These are phyloP conservation scores for Pistacia atlantica DNA, from an alignment of 345 rosid species.

Conservation along the genomic window DNA sequence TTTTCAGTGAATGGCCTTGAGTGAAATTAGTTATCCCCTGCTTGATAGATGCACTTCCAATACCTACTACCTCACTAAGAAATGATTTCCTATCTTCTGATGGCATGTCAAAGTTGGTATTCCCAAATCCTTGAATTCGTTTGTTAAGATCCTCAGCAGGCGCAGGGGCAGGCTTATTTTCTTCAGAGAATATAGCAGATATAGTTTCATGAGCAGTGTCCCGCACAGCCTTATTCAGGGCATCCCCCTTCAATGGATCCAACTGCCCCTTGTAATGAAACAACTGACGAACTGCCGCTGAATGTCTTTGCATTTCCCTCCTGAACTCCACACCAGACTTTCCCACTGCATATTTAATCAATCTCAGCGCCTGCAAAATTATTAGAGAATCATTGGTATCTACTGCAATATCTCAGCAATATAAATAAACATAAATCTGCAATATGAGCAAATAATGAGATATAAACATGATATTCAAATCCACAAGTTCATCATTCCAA, in stretches of 20 bases:
- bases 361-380: slow-evolving; percentile 67
- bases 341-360: slow-evolving; percentile 84
- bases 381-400: slow-evolving; percentile 5
- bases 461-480: neutral
- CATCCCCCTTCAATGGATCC: slow-evolving; percentile 92
- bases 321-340: slow-evolving; percentile 91
- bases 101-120: slow-evolving; percentile 71
- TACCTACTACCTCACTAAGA: slow-evolving; percentile 89
- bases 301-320: slow-evolving; percentile 95
- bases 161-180: slow-evolving; percentile 47
- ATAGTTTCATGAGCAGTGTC: slow-evolving; percentile 87
- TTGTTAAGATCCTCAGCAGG: slow-evolving; percentile 61
- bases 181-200: slow-evolving; percentile 79
- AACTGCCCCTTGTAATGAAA: slow-evolving; percentile 84
- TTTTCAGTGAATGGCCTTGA: slow-evolving; percentile 61
- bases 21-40: slow-evolving; percentile 83
- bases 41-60: slow-evolving; percentile 93
- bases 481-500: slow-evolving; percentile 1
- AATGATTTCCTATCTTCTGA: slow-evolving; percentile 86
- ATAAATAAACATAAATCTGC: neutral
- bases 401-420: neutral
- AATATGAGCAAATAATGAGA: neutral
- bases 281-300: slow-evolving; percentile 77
- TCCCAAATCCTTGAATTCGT: slow-evolving; percentile 96
- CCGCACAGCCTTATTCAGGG: slow-evolving; percentile 90